phyloP scores from a whole-genome alignment of 2,329 filamentous ascomycete genomes.

The Dendrostoma leiphaemia region DNA sequence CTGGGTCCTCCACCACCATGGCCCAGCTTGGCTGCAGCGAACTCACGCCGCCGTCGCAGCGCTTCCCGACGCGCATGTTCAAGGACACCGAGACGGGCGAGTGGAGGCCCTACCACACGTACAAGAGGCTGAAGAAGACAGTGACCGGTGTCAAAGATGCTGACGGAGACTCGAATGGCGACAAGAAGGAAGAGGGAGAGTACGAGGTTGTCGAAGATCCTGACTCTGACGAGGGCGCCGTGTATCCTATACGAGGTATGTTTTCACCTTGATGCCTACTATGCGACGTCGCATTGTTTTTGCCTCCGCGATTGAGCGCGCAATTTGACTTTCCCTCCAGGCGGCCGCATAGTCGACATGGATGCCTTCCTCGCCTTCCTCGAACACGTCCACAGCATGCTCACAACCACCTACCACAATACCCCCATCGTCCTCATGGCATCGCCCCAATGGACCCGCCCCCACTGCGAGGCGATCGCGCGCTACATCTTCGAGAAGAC shows the following conservation, averaged over 20 bases:
- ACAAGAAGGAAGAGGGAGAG: slow-evolving; percentile 52
- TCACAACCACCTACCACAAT: slow-evolving; percentile 93
- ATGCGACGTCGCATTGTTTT: no score
- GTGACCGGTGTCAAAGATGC: slow-evolving; percentile 19
- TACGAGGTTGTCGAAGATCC: slow-evolving; percentile 83
- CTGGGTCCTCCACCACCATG: slow-evolving; percentile 84
- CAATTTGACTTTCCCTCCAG: slow-evolving; percentile 31
- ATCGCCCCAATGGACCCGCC: slow-evolving; percentile 85
- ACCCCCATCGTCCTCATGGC: slow-evolving; percentile 89
- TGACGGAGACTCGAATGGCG: slow-evolving; percentile 25
- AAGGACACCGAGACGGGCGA: slow-evolving; percentile 77
- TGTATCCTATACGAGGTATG: slow-evolving; percentile 75
- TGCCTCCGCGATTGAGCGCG: background rate
- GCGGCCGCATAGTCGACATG: slow-evolving; percentile 87
- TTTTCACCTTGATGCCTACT: no score
- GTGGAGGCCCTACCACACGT: slow-evolving; percentile 73
- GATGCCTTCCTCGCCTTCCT: slow-evolving; percentile 89
- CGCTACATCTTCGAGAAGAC: slow-evolving; percentile 98
- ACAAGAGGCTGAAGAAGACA: slow-evolving; percentile 54
- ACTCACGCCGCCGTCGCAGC: slow-evolving; percentile 84
- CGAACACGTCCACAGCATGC: slow-evolving; percentile 83
- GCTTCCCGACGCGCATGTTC: slow-evolving; percentile 93
- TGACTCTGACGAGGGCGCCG: slow-evolving; percentile 81
- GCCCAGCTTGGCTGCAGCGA: slow-evolving; percentile 88
- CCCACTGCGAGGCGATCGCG: slow-evolving; percentile 82